Conservation (phyloP, 805 yeast genomes). For the Yarrowia bubula region DNA sequence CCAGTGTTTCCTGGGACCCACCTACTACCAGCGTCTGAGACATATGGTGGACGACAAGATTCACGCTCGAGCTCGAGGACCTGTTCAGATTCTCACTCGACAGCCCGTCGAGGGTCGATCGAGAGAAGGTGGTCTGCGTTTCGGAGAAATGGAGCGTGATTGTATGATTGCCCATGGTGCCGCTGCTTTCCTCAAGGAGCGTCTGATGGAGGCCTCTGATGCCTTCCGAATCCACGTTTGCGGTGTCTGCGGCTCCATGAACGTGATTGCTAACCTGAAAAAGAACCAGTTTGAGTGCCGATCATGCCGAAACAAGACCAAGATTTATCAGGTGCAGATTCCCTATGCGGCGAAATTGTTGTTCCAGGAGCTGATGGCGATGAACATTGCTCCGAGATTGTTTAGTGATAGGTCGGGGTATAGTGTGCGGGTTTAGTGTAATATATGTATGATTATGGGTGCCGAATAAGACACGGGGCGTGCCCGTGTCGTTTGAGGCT, state of each 20-base stretch:
- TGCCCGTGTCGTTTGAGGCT: no score
- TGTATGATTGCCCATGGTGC: conserved; percentile 99
- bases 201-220: conserved; percentile 98
- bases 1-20: conserved; percentile 99
- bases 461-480: background rate
- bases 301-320: conserved; percentile 97
- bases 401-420: conserved; percentile 86
- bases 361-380: conserved; percentile 99
- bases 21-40: conserved; percentile 96
- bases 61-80: conserved; percentile 99
- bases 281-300: conserved; percentile 98
- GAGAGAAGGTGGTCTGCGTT: conserved; percentile 97
- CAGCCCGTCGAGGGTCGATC: conserved; percentile 99
- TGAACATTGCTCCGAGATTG: conserved; percentile 96
- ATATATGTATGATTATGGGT: background rate
- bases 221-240: conserved; percentile 98
- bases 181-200: conserved; percentile 94
- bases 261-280: conserved; percentile 94
- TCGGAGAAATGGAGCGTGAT: conserved; percentile 99
- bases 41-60: conserved; percentile 99
- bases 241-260: conserved; percentile 98
- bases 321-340: conserved; percentile 93
- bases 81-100: conserved; percentile 94
- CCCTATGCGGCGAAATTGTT: conserved; percentile 98
- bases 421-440: conserved; percentile 30